Conservation (phyloP, 108 stramenopile species). For the Cyclotella cryptica region DNA sequence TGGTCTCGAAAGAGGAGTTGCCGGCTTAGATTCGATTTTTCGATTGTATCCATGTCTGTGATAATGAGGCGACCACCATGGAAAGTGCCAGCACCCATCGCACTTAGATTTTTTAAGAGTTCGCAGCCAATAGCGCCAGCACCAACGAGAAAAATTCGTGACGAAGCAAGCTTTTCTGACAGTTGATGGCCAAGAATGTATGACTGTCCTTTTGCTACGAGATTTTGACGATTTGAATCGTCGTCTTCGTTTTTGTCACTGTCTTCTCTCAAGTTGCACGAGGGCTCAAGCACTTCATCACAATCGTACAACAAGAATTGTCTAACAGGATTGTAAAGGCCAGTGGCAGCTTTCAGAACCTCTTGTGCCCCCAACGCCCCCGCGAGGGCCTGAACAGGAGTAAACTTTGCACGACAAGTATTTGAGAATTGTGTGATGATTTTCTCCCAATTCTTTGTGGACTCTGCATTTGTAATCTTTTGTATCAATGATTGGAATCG, state of each 20-base stretch:
- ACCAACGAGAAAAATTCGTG: slow-evolving; percentile 94
- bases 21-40: slow-evolving; percentile 97
- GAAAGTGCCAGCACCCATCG: slow-evolving; percentile 81
- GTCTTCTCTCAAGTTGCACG: neutral
- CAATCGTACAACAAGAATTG: slow-evolving; percentile 93
- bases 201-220: slow-evolving; percentile 27
- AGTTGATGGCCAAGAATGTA: slow-evolving; percentile 70
- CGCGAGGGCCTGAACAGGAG: slow-evolving; percentile 77
- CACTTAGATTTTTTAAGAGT: slow-evolving; percentile 95
- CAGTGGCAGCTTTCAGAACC: slow-evolving; percentile 83
- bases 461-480: slow-evolving; percentile 25
- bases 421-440: slow-evolving; percentile 52
- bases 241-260: slow-evolving; percentile 14
- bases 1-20: slow-evolving; percentile 93
- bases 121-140: slow-evolving; percentile 99
- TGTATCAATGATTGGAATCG: slow-evolving; percentile 39
- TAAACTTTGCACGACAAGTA: slow-evolving; percentile 77
- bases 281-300: slow-evolving; percentile 76
- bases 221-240: neutral
- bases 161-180: slow-evolving; percentile 50
- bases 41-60: slow-evolving; percentile 99
- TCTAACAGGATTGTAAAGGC: slow-evolving; percentile 84
- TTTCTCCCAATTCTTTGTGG: slow-evolving; percentile 23
- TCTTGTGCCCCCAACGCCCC: slow-evolving; percentile 90
- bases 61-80: slow-evolving; percentile 64